A percentile compares a stretch with the other conserved stretches of the same genome.
These are phyloP conservation scores for Aspergillus caelatus DNA, from an alignment of 2,329 filamentous ascomycete genomes.

Conservation along the genomic window DNA sequence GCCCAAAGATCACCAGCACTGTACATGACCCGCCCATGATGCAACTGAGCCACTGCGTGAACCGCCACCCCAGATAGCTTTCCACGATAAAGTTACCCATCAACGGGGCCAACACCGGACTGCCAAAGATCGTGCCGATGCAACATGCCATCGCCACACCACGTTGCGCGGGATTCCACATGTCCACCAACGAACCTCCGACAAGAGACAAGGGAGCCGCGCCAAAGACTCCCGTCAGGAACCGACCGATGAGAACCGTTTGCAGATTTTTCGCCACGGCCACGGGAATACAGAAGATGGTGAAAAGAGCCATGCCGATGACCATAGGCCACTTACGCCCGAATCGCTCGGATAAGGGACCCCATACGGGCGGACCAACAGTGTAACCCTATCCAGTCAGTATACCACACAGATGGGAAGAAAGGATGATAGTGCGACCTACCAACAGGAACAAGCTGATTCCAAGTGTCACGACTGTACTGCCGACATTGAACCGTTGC, in stretches of 20 bases:
- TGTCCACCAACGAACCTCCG: conserved; percentile 52
- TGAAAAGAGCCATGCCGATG: conserved; percentile 35
- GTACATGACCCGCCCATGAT: background rate
- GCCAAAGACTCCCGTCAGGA: conserved; percentile 35
- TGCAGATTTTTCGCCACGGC: conserved; percentile 37
- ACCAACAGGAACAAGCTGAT: background rate
- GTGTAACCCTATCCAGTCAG: background rate
- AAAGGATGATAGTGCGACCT: background rate
- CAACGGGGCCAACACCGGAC: background rate
- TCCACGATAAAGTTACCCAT: background rate
- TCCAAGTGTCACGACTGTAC: conserved; percentile 42
- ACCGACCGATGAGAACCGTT: conserved; percentile 30
- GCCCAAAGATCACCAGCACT: background rate
- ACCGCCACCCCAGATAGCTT: background rate
- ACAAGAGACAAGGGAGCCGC: conserved; percentile 33
- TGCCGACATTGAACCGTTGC: conserved; percentile 58
- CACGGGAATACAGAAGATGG: conserved; percentile 40
- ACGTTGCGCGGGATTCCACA: conserved; percentile 77
- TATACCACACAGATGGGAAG: background rate
- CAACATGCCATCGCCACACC: conserved; percentile 76
- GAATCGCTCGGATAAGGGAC: conserved; percentile 35
- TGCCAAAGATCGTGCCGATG: background rate
- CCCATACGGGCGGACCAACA: conserved; percentile 46
- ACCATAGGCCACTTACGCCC: conserved; percentile 38
- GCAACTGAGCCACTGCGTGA: background rate